phyloP scores from a whole-genome alignment of 192 early-diverging fungal genomes.

The Phycomyces blakesleeanus region DNA sequence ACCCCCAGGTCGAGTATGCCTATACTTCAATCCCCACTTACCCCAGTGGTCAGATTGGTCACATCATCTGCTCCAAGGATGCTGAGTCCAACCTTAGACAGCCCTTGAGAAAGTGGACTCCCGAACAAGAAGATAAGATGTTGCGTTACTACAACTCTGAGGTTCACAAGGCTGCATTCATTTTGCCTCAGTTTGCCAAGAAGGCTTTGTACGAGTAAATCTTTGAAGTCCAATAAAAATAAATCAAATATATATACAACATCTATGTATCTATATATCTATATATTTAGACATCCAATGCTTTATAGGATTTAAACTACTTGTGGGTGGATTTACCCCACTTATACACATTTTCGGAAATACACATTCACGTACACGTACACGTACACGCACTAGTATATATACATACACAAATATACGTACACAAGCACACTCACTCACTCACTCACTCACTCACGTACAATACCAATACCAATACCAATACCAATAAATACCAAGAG shows the following conservation, averaged over 20 bases:
- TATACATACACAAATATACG: no score
- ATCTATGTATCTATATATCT: background rate
- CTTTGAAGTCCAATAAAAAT: background rate
- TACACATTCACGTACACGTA: no score
- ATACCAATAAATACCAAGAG: no score
- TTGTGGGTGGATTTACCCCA: no score
- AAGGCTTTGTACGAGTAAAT: constrained; percentile 35
- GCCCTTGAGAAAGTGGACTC: constrained; percentile 72
- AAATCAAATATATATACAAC: constrained; percentile 1
- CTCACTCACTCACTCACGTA: no score
- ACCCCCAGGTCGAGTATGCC: constrained; percentile 91
- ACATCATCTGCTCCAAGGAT: constrained; percentile 90
- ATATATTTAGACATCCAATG: no score
- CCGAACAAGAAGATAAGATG: constrained; percentile 76
- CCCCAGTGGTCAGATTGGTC: constrained; percentile 96
- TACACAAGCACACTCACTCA: no score
- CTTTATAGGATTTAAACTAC: no score
- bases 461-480: no score
- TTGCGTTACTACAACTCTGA: constrained; percentile 94
- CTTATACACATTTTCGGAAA: no score
- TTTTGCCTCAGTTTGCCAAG: constrained; percentile 90
- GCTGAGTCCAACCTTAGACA: constrained; percentile 63
- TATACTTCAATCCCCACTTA: constrained; percentile 96
- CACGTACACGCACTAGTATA: no score
- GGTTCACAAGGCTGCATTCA: constrained; percentile 88